Percentiles rank a stretch among this genome's conserved stretches.
phyloP scores from a whole-genome alignment of 2,329 filamentous ascomycete species.

The Aspergillus thermomutatus region DNA sequence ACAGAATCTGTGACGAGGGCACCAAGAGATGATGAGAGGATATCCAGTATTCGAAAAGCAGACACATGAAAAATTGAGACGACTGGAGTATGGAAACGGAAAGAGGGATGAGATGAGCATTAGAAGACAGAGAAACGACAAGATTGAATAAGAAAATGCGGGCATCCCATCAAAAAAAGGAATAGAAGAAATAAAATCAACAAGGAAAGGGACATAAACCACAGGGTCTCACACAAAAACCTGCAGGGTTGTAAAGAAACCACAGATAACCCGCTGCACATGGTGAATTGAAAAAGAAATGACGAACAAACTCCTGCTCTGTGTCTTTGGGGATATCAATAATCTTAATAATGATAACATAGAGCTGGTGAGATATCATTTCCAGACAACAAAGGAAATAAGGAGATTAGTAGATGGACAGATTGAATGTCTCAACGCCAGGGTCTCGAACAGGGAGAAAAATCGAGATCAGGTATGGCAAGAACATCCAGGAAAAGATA shows the following conservation, averaged over 20 bases:
- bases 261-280: constrained; percentile 15
- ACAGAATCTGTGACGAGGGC: constrained; percentile 25
- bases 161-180: constrained; percentile 10
- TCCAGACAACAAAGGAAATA: constrained; percentile 21
- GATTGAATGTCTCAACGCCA: constrained; percentile 31
- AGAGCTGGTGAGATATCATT: constrained; percentile 27
- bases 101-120: constrained; percentile 15
- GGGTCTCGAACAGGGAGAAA: constrained; percentile 29
- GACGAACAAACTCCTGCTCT: constrained; percentile 21
- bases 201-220: constrained; percentile 2
- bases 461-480: constrained; percentile 23
- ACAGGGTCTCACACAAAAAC: constrained; percentile 1
- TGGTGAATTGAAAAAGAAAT: constrained; percentile 14
- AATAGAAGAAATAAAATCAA: constrained; percentile 4
- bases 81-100: constrained; percentile 16
- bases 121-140: background rate
- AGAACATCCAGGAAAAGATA: constrained; percentile 16
- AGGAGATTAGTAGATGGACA: constrained; percentile 26
- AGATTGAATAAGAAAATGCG: constrained; percentile 8
- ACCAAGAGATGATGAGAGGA: constrained; percentile 36
- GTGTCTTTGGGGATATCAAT: constrained; percentile 22
- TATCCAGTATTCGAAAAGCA: constrained; percentile 36
- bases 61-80: constrained; percentile 19
- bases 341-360: constrained; percentile 23
- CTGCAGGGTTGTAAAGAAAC: background rate